Evolutionary conservation across 345 rosid genomes (phyloP).

Genomic region (Salix exigua): DNA sequence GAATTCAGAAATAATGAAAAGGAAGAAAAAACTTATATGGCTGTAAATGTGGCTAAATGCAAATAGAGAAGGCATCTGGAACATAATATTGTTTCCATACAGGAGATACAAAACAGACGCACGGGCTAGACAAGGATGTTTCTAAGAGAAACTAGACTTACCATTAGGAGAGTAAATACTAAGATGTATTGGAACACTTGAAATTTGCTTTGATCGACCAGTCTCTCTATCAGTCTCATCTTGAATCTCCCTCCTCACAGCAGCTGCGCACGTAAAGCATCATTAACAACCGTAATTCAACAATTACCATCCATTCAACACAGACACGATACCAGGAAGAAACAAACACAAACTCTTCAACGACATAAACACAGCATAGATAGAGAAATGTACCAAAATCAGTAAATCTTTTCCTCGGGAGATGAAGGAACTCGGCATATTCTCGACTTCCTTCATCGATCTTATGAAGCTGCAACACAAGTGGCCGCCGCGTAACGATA

Average conservation of each 20-base stretch:
- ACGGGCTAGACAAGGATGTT: neutral
- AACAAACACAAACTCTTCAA: neutral
- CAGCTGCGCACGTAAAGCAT: slow-evolving; percentile 46
- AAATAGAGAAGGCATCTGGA: neutral
- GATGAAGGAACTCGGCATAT: slow-evolving; percentile 96
- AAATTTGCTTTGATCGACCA: slow-evolving; percentile 79
- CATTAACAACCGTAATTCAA: slow-evolving; percentile 1
- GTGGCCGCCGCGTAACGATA: slow-evolving; percentile 93
- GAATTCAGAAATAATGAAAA: neutral
- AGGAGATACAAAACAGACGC: neutral
- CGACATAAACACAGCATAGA: neutral
- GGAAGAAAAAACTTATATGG: neutral
- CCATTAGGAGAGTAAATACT: slow-evolving; percentile 93
- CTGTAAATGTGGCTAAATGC: too few relatives aligned
- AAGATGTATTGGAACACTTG: slow-evolving; percentile 96
- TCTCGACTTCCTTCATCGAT: slow-evolving; percentile 85
- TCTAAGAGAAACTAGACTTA: slow-evolving; percentile 17
- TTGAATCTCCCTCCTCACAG: slow-evolving; percentile 96
- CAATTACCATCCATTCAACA: neutral
- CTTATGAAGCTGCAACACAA: slow-evolving; percentile 97
- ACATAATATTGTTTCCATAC: neutral
- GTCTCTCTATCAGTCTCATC: slow-evolving; percentile 99
- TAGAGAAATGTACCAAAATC: slow-evolving; percentile 60
- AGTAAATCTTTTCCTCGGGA: slow-evolving; percentile 71
- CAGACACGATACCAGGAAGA: neutral